Evolutionary conservation across 768 basidiomycete species (phyloP).

Genomic region (Rhizopogon vesiculosus): DNA sequence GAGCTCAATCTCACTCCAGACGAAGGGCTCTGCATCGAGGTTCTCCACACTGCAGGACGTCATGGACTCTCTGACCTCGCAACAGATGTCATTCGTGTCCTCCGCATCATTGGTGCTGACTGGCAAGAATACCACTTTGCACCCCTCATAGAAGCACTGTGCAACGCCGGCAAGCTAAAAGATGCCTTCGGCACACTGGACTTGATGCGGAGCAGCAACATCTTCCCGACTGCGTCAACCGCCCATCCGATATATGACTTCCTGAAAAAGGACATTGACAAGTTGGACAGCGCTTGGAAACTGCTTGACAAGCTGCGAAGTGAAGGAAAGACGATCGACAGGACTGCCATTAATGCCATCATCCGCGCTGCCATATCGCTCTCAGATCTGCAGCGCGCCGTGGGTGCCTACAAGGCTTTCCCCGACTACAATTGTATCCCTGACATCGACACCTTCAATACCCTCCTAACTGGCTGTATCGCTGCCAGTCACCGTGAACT

Average conservation of each 20-base stretch:
- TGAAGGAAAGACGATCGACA: constrained; percentile 48
- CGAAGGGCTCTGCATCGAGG: constrained; percentile 67
- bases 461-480: constrained; percentile 64
- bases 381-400: constrained; percentile 68
- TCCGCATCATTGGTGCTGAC: constrained; percentile 43
- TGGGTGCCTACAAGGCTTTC: constrained; percentile 70
- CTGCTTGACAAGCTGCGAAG: constrained; percentile 56
- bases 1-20: constrained; percentile 54
- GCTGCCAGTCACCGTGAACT: constrained; percentile 54
- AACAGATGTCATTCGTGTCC: constrained; percentile 53
- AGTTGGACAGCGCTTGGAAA: constrained; percentile 61
- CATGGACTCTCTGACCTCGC: constrained; percentile 69
- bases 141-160: constrained; percentile 72
- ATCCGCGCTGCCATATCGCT: constrained; percentile 57
- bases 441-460: constrained; percentile 62
- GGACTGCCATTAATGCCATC: constrained; percentile 60
- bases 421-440: constrained; percentile 51
- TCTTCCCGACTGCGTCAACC: constrained; percentile 48
- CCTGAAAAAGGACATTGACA: constrained; percentile 43
- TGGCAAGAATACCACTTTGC: constrained; percentile 74
- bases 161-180: constrained; percentile 47
- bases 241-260: constrained; percentile 46
- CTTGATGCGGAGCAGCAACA: constrained; percentile 51
- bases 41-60: constrained; percentile 72
- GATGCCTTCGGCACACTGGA: constrained; percentile 59